Conservation (phyloP, 768 basidiomycete genomes). For the Russula virescens region DNA sequence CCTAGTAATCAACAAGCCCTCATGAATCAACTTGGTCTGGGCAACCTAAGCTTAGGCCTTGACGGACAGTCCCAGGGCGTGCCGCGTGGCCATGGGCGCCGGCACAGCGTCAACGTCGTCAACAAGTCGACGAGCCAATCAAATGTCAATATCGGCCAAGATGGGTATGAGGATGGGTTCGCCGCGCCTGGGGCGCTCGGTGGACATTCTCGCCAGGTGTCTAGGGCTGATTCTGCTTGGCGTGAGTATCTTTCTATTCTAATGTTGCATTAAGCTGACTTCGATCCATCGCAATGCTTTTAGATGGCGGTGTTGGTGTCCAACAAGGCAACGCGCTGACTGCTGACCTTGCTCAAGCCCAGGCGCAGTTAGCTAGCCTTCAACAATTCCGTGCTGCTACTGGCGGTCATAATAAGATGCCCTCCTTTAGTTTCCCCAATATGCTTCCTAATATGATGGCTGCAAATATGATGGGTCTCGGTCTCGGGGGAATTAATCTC, state of each 20-base stretch:
- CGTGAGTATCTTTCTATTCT: conserved; percentile 54
- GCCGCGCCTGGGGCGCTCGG: conserved; percentile 51
- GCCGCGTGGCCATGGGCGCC: conserved; percentile 79
- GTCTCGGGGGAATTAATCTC: conserved; percentile 73
- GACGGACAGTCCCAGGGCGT: conserved; percentile 61
- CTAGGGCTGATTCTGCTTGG: conserved; percentile 80
- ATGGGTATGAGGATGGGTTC: conserved; percentile 80
- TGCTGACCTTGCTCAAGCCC: conserved; percentile 91
- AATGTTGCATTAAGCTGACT: conserved; percentile 3
- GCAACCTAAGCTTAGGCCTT: conserved; percentile 46
- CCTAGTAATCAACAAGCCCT: conserved; percentile 47
- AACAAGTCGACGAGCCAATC: conserved; percentile 59
- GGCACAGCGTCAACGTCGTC: conserved; percentile 89
- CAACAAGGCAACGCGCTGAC: conserved; percentile 56
- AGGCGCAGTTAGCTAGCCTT: conserved; percentile 92
- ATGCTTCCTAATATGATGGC: conserved; percentile 98
- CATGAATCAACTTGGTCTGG: conserved; percentile 70
- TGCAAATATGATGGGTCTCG: conserved; percentile 91
- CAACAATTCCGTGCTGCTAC: conserved; percentile 96
- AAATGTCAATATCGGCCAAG: conserved; percentile 48
- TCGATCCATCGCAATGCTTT: conserved; percentile 4
- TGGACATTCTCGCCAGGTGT: conserved; percentile 68
- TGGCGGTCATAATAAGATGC: conserved; percentile 93
- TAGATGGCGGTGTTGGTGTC: conserved; percentile 71
- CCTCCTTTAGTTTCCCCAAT: conserved; percentile 96